phyloP scores from a whole-genome alignment of 1,284 basidiomycete species.

The Rhodotorula sp. region DNA sequence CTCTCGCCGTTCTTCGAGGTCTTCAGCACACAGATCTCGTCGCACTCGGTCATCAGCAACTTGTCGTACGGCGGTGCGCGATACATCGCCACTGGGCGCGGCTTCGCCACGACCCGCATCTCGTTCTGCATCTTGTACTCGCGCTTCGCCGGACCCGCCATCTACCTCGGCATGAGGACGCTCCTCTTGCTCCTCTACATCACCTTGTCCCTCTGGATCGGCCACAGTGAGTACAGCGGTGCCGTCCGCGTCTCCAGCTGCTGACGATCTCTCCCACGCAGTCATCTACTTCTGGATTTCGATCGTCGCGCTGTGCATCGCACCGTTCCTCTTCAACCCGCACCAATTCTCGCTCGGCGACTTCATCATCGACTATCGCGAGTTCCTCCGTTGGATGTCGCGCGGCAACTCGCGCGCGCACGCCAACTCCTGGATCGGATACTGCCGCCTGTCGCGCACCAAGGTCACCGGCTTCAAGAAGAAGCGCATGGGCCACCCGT shows the following conservation, averaged over 20 bases:
- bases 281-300: slow-evolving; percentile 87
- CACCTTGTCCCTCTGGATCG: slow-evolving; percentile 82
- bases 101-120: slow-evolving; percentile 89
- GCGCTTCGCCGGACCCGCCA: slow-evolving; percentile 91
- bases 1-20: slow-evolving; percentile 93
- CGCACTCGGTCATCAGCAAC: slow-evolving; percentile 90
- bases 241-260: neutral
- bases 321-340: slow-evolving; percentile 95
- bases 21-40: slow-evolving; percentile 93
- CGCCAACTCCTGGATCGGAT: slow-evolving; percentile 95
- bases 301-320: slow-evolving; percentile 72
- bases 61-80: slow-evolving; percentile 92
- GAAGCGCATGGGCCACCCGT: slow-evolving; percentile 88
- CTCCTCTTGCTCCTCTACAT: slow-evolving; percentile 86
- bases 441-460: slow-evolving; percentile 88
- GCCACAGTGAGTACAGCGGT: slow-evolving; percentile 54
- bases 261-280: slow-evolving; percentile 13
- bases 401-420: slow-evolving; percentile 94
- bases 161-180: slow-evolving; percentile 91
- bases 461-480: slow-evolving; percentile 98
- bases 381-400: slow-evolving; percentile 96
- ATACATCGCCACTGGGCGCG: slow-evolving; percentile 98
- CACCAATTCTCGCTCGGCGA: slow-evolving; percentile 94
- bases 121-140: slow-evolving; percentile 91
- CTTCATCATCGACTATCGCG: slow-evolving; percentile 93